Conservation (phyloP, 805 yeast species). For the Cyberlindnera galapagoensis region DNA sequence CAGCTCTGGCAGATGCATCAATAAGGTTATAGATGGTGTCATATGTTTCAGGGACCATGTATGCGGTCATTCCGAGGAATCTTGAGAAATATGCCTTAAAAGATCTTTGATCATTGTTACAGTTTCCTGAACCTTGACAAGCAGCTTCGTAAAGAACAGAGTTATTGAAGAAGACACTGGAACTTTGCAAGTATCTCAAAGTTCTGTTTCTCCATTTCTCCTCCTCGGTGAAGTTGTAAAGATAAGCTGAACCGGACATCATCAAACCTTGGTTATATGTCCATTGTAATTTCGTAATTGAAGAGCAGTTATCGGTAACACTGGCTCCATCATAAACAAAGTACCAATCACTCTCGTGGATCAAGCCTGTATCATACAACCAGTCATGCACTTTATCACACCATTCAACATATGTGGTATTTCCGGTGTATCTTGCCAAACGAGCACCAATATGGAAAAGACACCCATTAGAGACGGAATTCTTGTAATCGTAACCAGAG, state of each 20-base stretch:
- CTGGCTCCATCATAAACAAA: slow-evolving; percentile 59
- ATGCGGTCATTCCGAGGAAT: slow-evolving; percentile 56
- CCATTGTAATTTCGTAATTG: slow-evolving; percentile 54
- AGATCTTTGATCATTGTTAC: slow-evolving; percentile 71
- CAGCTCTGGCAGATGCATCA: slow-evolving; percentile 54
- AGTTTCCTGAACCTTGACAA: slow-evolving; percentile 49
- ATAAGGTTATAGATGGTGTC: slow-evolving; percentile 40
- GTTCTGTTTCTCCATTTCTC: slow-evolving; percentile 54
- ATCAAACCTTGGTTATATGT: slow-evolving; percentile 68
- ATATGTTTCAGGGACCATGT: slow-evolving; percentile 49
- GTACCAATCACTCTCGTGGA: slow-evolving; percentile 32
- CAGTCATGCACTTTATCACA: slow-evolving; percentile 74
- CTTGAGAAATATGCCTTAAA: slow-evolving; percentile 68
- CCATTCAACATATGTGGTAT: slow-evolving; percentile 65
- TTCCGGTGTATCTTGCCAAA: slow-evolving; percentile 70
- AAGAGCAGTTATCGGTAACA: slow-evolving; percentile 43
- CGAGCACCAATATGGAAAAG: slow-evolving; percentile 78
- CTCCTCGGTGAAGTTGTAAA: slow-evolving; percentile 57
- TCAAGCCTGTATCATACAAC: slow-evolving; percentile 45
- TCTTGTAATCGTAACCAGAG: slow-evolving; percentile 81
- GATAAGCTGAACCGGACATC: slow-evolving; percentile 62
- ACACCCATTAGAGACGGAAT: slow-evolving; percentile 82
- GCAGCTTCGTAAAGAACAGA: slow-evolving; percentile 63
- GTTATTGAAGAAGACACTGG: slow-evolving; percentile 52
- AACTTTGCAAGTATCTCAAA: slow-evolving; percentile 36